Percentiles rank a stretch among this genome's conserved stretches.
These are phyloP conservation scores for Raffaelea arxii DNA, from an alignment of 2,329 filamentous ascomycete genomes.

Conservation along the genomic window DNA sequence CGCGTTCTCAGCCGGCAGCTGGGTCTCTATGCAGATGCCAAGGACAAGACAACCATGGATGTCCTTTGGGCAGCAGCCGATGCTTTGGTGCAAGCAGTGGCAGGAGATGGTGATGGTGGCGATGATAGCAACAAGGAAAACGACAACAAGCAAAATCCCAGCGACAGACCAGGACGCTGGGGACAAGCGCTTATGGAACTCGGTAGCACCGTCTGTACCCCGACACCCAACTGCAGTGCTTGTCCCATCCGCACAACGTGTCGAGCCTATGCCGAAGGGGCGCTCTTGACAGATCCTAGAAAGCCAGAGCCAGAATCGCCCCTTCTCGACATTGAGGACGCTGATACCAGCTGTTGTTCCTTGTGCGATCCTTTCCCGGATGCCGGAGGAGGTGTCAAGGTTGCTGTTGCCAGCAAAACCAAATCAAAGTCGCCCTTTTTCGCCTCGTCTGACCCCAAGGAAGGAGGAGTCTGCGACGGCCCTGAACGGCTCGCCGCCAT, in stretches of 20 bases:
- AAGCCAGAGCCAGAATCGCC: slow-evolving; percentile 9
- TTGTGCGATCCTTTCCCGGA: slow-evolving; percentile 38
- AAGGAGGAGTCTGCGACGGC: too few species aligned
- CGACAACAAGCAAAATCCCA: slow-evolving; percentile 16
- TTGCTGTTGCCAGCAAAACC: background rate
- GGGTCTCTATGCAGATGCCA: slow-evolving; percentile 45
- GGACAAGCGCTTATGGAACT: slow-evolving; percentile 58
- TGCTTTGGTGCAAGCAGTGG: slow-evolving; percentile 41
- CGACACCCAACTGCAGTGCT: slow-evolving; percentile 43
- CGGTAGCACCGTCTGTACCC: slow-evolving; percentile 51
- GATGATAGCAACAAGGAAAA: slow-evolving; percentile 10
- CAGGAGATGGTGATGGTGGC: slow-evolving; percentile 23
- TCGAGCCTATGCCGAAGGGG: slow-evolving; percentile 39
- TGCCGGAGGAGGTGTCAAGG: slow-evolving; percentile 14
- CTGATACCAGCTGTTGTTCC: slow-evolving; percentile 37
- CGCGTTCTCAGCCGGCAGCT: slow-evolving; percentile 52
- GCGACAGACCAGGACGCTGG: slow-evolving; percentile 48
- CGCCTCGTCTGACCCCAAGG: slow-evolving; percentile 1
- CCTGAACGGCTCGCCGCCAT: too few species aligned
- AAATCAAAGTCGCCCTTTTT: slow-evolving; percentile 24
- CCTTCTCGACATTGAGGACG: slow-evolving; percentile 45
- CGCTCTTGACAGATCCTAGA: slow-evolving; percentile 18
- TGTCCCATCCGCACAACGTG: slow-evolving; percentile 44
- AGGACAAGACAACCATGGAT: slow-evolving; percentile 44
- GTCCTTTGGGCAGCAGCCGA: slow-evolving; percentile 49